Evolutionary conservation across 2,329 filamentous ascomycete genomes (phyloP).

Genomic region (Aspergillus transmontanensis): DNA sequence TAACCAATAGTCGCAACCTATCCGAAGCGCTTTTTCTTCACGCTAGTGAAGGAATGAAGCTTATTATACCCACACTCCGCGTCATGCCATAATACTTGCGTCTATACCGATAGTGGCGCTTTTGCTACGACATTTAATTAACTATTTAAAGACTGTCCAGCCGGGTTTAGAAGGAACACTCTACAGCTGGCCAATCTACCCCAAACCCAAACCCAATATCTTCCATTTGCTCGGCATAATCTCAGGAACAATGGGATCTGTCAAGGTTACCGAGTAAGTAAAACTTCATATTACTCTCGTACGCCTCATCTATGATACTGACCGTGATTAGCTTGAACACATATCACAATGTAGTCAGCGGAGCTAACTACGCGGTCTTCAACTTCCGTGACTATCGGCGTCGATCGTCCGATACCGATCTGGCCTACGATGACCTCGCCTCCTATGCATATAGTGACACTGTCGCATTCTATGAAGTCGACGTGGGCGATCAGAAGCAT

Average conservation of each 20-base stretch:
- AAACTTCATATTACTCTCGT: too few species aligned
- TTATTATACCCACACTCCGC: background rate
- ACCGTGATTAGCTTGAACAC: background rate
- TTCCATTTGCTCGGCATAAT: background rate
- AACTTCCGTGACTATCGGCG: background rate
- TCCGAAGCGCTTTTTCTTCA: background rate
- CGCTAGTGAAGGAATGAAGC: background rate
- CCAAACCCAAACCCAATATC: background rate
- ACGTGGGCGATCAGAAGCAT: background rate
- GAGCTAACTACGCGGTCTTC: background rate
- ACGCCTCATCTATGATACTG: too few species aligned
- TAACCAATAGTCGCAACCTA: background rate
- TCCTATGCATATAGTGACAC: constrained; percentile 1
- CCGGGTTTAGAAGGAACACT: background rate
- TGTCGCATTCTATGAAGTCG: background rate
- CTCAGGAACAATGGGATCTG: background rate
- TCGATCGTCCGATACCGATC: background rate
- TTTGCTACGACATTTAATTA: background rate
- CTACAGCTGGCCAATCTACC: background rate
- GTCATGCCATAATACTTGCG: background rate
- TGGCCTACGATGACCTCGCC: background rate
- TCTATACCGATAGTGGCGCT: background rate
- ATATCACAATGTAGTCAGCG: background rate
- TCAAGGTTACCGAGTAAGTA: background rate
- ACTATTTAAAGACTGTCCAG: background rate